Conservation (phyloP, 208 protist genomes). For the Blechomonas ayalai region DNA sequence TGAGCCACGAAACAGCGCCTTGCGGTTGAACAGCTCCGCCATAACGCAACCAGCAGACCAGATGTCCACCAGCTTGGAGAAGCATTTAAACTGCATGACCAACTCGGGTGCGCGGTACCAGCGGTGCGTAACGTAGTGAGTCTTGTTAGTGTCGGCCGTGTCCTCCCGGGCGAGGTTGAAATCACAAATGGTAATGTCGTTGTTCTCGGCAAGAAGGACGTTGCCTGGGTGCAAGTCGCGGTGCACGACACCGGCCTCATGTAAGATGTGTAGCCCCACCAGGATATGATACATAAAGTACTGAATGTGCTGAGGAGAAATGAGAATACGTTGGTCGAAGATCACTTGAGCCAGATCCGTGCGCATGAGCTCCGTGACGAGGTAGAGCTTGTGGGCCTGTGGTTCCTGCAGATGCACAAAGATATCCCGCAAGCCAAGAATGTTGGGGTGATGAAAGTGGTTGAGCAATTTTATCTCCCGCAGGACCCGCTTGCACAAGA, state of each 20-base stretch:
- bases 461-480: constrained; percentile 92
- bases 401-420: constrained; percentile 82
- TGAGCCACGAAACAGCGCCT: constrained; percentile 85
- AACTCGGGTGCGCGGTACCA: constrained; percentile 98
- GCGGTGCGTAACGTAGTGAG: constrained; percentile 93
- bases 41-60: constrained; percentile 90
- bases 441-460: constrained; percentile 95
- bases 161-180: constrained; percentile 95
- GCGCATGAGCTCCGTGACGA: constrained; percentile 95
- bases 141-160: constrained; percentile 79
- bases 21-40: constrained; percentile 88
- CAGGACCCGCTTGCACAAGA: constrained; percentile 88
- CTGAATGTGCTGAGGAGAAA: constrained; percentile 92
- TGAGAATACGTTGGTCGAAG: constrained; percentile 92
- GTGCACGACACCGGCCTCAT: constrained; percentile 87
- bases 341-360: constrained; percentile 93
- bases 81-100: constrained; percentile 93
- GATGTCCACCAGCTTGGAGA: constrained; percentile 86
- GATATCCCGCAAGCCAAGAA: constrained; percentile 92
- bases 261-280: constrained; percentile 91
- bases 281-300: constrained; percentile 96
- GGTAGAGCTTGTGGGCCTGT: constrained; percentile 92
- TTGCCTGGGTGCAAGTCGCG: constrained; percentile 89
- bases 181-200: constrained; percentile 93
- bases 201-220: constrained; percentile 87